Evolutionary conservation across 441 rosid genomes (phyloP), one percentile per base, ranked within the genome.

Genomic region (Dalechampia spathulata): DNA sequence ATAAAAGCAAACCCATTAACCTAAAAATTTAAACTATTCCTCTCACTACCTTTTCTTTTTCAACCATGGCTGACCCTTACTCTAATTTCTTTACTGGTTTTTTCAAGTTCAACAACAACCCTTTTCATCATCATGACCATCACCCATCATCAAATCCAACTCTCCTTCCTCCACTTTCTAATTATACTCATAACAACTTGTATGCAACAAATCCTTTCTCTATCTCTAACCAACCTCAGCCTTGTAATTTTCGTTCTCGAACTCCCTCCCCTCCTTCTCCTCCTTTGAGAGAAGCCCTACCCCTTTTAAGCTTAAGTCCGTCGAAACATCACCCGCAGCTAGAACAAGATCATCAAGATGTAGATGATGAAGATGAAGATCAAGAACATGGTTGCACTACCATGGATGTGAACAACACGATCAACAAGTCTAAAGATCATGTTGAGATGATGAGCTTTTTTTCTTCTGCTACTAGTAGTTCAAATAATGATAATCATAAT

Each of bases 261-360:
- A 63, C 8, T 30, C 4, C 4, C 34, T 56, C 81, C 53, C 90
- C 95, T 54, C 77, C 91, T 46, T 90, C 96, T 43, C 95, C 98
- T 51, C 98, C 98, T 62, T 77, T 87, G 17, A 83, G 77, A 53
- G 87, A 91, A 77, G 95, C 85, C 57, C 83, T 91, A 28, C 95
- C 96, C 46, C 98, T 91, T 49, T 67, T 91, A 19, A 80, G 75
- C 39, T 57, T 87, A 56, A 83, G 83, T 69, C 90, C 98, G 28
- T 28, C 84, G 43, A 76, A 79, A 78, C 65, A 79, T 70, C n/a
- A n/a, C n/a, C n/a, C n/a, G n/a, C n/a, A n/a, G n/a, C 71, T 71
- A 30, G 72, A 49, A 0, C 46, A 55, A 37, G 59, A 44, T 13
- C 43, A 23, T 14, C 21, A 37, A 28, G 56, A 72, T 53, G 72